These are phyloP conservation scores for Botryotinia globosa DNA, from an alignment of 2,329 filamentous ascomycete genomes.

Conservation along the genomic window DNA sequence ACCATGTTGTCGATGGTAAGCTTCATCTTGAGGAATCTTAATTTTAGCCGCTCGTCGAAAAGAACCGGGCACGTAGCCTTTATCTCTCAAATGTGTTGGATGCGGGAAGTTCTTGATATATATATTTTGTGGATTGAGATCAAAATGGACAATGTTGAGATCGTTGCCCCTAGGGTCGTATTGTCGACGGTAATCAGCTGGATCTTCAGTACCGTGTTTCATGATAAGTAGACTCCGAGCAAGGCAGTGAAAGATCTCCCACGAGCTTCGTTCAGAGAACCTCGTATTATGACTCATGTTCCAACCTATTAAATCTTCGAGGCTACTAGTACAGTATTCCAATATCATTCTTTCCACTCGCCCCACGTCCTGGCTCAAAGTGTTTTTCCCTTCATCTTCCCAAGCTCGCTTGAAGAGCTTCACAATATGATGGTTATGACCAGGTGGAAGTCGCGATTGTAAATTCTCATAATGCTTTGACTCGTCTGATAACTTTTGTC, in stretches of 20 bases:
- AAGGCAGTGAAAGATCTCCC: background rate
- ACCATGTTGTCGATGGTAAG: background rate
- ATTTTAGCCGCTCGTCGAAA: background rate
- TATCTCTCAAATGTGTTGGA: background rate
- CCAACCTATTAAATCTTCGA: background rate
- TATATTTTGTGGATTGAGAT: background rate
- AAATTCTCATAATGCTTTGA: background rate
- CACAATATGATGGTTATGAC: background rate
- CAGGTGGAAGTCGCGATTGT: background rate
- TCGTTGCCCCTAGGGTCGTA: background rate
- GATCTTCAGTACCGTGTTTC: background rate
- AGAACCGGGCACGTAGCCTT: background rate
- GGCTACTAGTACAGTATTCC: background rate
- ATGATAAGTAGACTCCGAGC: background rate
- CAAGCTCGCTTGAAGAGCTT: background rate
- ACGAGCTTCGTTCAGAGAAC: background rate
- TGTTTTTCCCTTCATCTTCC: background rate
- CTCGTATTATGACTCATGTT: background rate
- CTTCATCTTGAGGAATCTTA: background rate
- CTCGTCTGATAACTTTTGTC: background rate
- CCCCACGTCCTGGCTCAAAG: background rate
- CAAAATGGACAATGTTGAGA: background rate
- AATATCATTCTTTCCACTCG: background rate
- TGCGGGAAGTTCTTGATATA: background rate
- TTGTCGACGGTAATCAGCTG: background rate